Evolutionary conservation across 1,284 basidiomycete genomes (phyloP), one percentile per base, ranked within the genome.

Genomic region (Crucibulum parvulum): DNA sequence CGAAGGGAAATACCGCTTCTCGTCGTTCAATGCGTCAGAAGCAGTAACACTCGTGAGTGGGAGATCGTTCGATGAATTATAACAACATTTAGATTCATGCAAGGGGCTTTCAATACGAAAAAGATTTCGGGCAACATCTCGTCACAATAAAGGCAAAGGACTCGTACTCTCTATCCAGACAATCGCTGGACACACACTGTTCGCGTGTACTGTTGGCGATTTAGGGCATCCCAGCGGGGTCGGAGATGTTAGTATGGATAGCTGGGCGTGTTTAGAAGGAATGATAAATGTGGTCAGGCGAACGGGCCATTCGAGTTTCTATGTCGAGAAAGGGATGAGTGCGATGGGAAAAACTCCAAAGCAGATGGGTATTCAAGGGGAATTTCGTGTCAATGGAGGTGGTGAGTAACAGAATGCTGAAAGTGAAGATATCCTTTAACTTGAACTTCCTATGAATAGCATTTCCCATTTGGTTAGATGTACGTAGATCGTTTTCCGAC

Each of bases 381-480:
- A 92, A 61, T 81, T 83, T 64, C 75, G 83, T 52, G 83, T 92
- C 50, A 84, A 85, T 61, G 92, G 92, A 55, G 92, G 92, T 77
- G 92, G 91, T 93, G 64, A 74, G 87, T 79, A 31, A 15, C 37
- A 15, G 4, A 56, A n/a, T 43, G 48, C 31, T 31, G 48, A 6
- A 50, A 13, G 13, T n/a, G 31, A 50, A 50, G 13, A 50, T n/a
- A 18, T 50, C 13, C 9, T 41, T 34, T 18, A 10, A 55, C 37
- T 37, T 41, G n/a, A 10, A 15, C 13, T 56, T 24, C 24, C 24
- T 24, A 24, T 24, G 24, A 24, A 41, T 57, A 93, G 91, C 92
- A 1, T 93, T 92, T 80, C 91, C 91, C 13, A 87, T 93, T 66
- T 93, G 91, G 91, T 75, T 93, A 57, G 88, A 92, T 82, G 91